phyloP scores from a whole-genome alignment of 768 basidiomycete genomes.

The Lactifluus hygrophoroides region DNA sequence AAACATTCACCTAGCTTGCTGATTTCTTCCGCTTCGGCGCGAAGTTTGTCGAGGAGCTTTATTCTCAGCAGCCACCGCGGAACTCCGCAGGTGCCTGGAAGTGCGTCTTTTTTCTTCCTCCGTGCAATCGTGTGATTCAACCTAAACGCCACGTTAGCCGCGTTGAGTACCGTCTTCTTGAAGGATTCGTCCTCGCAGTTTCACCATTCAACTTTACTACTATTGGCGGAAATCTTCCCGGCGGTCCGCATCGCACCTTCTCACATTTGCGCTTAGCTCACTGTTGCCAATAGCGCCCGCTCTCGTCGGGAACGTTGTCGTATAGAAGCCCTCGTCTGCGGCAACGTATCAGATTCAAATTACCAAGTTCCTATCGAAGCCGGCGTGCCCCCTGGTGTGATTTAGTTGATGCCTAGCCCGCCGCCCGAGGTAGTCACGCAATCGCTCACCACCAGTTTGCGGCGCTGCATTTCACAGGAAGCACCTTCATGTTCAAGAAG shows the following conservation, averaged over 20 bases:
- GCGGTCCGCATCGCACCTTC: slow-evolving; percentile 32
- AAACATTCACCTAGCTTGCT: slow-evolving; percentile 39
- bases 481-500: slow-evolving; percentile 88
- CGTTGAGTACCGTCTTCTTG: slow-evolving; percentile 92
- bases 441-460: slow-evolving; percentile 76
- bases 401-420: slow-evolving; percentile 93
- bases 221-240: slow-evolving; percentile 92
- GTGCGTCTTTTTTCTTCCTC: slow-evolving; percentile 45
- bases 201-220: slow-evolving; percentile 99
- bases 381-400: slow-evolving; percentile 87
- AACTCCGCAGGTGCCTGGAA: slow-evolving; percentile 91
- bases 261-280: neutral
- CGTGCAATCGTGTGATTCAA: neutral
- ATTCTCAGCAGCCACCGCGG: slow-evolving; percentile 80
- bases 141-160: slow-evolving; percentile 46
- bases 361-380: slow-evolving; percentile 89
- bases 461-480: slow-evolving; percentile 93
- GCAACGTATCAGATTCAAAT: slow-evolving; percentile 95
- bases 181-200: slow-evolving; percentile 96
- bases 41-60: slow-evolving; percentile 93
- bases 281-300: slow-evolving; percentile 55
- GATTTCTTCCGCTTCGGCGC: slow-evolving; percentile 98
- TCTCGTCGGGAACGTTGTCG: slow-evolving; percentile 85
- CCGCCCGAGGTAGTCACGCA: slow-evolving; percentile 73
- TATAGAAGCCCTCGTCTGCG: slow-evolving; percentile 97